phyloP scores from a whole-genome alignment of 31 red algal species.

The Endocladia muricata region DNA sequence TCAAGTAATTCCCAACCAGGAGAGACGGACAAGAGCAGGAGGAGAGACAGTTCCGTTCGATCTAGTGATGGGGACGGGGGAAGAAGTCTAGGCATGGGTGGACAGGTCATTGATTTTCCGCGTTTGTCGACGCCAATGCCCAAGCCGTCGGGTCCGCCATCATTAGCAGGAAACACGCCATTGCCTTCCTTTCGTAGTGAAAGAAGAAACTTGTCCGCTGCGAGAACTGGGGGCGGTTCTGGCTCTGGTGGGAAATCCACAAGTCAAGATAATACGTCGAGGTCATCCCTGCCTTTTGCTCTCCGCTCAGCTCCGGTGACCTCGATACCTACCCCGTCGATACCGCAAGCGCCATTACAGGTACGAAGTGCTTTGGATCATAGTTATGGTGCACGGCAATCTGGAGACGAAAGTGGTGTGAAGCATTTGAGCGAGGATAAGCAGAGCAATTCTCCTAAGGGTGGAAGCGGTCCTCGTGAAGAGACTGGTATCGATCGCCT shows the following conservation, averaged over 20 bases:
- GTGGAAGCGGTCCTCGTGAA: neutral
- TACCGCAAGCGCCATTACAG: neutral
- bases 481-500: neutral
- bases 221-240: constrained; percentile 19
- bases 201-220: constrained; percentile 33
- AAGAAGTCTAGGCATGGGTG: neutral
- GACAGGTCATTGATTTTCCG: constrained; percentile 44
- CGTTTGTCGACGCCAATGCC: constrained; percentile 30
- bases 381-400: no score
- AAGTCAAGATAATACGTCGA: neutral
- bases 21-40: constrained; percentile 5
- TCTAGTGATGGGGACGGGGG: constrained; percentile 2
- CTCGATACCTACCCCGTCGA: neutral
- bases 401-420: neutral
- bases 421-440: constrained; percentile 30
- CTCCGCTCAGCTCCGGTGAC: constrained; percentile 43
- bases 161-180: constrained; percentile 24
- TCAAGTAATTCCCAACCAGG: neutral
- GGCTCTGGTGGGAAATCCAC: neutral
- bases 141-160: constrained; percentile 6
- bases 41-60: constrained; percentile 2
- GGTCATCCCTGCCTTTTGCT: constrained; percentile 15
- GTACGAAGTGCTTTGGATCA: no score
- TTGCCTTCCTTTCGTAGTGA: constrained; percentile 60
- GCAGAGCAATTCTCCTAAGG: neutral